Percentiles rank a stretch among this genome's conserved stretches.
These are phyloP conservation scores for Lycium ferocissimum DNA, from an alignment of 257 asterid genomes.

Conservation along the genomic window DNA sequence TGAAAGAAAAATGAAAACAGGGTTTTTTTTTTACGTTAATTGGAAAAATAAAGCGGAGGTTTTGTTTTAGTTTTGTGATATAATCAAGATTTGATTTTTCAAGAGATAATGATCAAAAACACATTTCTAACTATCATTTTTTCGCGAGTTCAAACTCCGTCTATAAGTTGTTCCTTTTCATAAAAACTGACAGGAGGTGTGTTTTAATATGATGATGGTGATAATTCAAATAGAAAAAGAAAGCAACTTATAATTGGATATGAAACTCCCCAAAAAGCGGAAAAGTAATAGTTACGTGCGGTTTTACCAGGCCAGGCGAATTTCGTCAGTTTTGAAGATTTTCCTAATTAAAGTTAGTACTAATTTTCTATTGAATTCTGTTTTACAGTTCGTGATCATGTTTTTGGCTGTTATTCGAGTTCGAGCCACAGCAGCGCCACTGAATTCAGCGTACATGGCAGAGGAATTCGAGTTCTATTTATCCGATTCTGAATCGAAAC, in stretches of 20 bases:
- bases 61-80: neutral
- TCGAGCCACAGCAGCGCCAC: conserved; percentile 94
- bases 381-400: conserved; percentile 76
- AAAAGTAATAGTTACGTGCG: too few relatives aligned
- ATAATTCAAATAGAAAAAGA: too few relatives aligned
- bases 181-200: too few relatives aligned
- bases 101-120: neutral
- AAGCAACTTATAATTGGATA: too few relatives aligned
- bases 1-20: neutral
- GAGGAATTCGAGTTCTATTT: conserved; percentile 93
- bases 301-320: neutral
- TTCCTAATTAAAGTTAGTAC: neutral
- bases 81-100: neutral
- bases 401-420: conserved; percentile 86
- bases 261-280: too few relatives aligned
- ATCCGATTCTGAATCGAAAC: conserved; percentile 86
- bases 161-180: too few relatives aligned
- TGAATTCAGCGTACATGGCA: conserved; percentile 93
- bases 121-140: too few relatives aligned
- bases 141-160: too few relatives aligned
- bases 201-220: too few relatives aligned
- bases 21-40: neutral
- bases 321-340: neutral
- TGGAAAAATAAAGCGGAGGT: neutral
- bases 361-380: neutral